Base-by-base conservation (phyloP, 768 basidiomycete species). In the Ramaria sp. region DNA sequence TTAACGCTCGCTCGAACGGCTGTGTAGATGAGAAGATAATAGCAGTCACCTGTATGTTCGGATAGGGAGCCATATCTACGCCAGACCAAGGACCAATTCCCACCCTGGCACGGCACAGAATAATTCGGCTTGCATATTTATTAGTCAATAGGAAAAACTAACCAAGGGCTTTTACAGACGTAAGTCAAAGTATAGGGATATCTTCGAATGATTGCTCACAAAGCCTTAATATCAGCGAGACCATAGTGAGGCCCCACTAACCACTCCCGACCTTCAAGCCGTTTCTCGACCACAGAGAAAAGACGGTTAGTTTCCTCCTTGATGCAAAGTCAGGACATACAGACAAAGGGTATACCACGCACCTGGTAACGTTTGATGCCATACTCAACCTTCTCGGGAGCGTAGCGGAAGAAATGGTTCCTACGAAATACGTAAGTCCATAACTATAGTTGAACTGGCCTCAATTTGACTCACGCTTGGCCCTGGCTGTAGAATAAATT, bases 291-390 rank as follows among this genome's bases (percentile, higher is more conserved):
- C 4, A 94, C 92, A 19, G 80, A 73, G 66, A 86, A 92, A 20
- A 94, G 75, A 24, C 93, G 80, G 62, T 80, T 82, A 1, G 89
- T 89, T 74, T 95, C 93, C 30, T 90, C 82, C 20, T 57, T 15
- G 3, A 34, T 1, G 37, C 17, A 22, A 7, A 37, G 31, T 48
- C 22, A 50, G 55, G 10, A 22, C 27, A 31, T 13, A 10, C 15
- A 45, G 22, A 22, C 10, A 31, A 19, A 2, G 12, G 22, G 17
- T 4, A 50, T 15, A 33, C 27, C 51, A 66, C 76, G 31, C 20
- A 57, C 55, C 22, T n/a, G 19, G 45, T 59, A 48, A 82, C 83
- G 77, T 61, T 81, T 82, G 69, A 82, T 83, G 31, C 74, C 83
- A 56, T 83, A 89, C 15, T 46, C 30, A 38, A 87, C 73, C 57